phyloP scores from a whole-genome alignment of 495 filamentous ascomycete genomes.

The Aspergillus heteromorphus region DNA sequence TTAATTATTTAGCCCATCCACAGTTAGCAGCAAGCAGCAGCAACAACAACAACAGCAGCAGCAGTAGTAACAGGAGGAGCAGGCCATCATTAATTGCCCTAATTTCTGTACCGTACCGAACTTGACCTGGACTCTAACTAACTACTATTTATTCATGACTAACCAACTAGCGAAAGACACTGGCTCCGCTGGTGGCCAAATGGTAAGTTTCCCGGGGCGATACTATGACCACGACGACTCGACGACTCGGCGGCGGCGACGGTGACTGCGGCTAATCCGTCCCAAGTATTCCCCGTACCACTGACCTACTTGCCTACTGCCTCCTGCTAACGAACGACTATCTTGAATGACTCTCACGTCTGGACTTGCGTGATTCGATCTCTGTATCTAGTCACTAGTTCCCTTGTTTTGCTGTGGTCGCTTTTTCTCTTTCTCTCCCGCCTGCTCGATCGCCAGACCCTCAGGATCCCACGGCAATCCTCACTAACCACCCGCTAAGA shows the following conservation, averaged over 20 bases:
- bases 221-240: background rate
- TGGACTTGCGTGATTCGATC: background rate
- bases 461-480: background rate
- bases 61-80: background rate
- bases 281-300: too few species aligned
- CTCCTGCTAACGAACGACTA: too few species aligned
- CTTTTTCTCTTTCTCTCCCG: background rate
- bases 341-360: background rate
- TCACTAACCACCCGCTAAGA: background rate
- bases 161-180: conserved; percentile 5
- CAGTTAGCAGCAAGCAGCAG: background rate
- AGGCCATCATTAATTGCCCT: background rate
- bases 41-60: background rate
- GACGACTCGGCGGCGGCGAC: too few species aligned
- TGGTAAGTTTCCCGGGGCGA: conserved; percentile 10
- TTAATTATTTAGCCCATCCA: background rate
- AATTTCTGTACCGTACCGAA: background rate
- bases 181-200: conserved; percentile 10
- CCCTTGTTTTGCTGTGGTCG: background rate
- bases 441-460: background rate
- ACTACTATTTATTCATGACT: conserved; percentile 8
- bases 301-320: too few species aligned
- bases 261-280: too few species aligned
- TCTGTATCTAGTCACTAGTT: background rate
- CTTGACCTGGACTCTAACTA: background rate